phyloP scores from a whole-genome alignment of 495 filamentous ascomycete genomes.

The Pyronema omphalodes region DNA sequence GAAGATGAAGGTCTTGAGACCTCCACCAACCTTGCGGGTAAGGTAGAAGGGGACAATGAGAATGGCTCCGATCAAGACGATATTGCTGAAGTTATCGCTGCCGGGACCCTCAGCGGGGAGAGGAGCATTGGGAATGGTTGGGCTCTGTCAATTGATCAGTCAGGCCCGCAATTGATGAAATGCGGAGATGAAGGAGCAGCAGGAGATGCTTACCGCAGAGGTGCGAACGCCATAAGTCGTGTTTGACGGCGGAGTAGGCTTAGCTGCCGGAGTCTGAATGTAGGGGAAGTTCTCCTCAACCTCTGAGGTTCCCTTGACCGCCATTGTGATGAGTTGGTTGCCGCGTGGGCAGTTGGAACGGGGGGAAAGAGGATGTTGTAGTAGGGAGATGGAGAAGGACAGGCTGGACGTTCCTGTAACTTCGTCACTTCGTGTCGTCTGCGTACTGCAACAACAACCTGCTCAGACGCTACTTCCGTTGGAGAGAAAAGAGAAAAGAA shows the following conservation, averaged over 20 bases:
- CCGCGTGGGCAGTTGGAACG: slow-evolving; percentile 3
- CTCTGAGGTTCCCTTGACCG: slow-evolving; percentile 33
- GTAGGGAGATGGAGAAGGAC: slow-evolving; percentile 12
- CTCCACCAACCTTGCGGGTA: slow-evolving; percentile 49
- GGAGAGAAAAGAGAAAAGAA: background rate
- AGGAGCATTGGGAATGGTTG: slow-evolving; percentile 62
- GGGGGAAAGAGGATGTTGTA: slow-evolving; percentile 12
- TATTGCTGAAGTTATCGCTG: slow-evolving; percentile 51
- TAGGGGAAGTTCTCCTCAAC: slow-evolving; percentile 45
- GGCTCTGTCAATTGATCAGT: slow-evolving; percentile 34
- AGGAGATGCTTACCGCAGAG: slow-evolving; percentile 41
- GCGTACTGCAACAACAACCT: too few relatives aligned
- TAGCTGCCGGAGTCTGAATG: slow-evolving; percentile 54
- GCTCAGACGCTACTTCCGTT: background rate
- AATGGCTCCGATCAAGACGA: slow-evolving; percentile 39
- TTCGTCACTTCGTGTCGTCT: too few relatives aligned
- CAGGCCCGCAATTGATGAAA: slow-evolving; percentile 18
- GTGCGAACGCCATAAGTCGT: slow-evolving; percentile 56
- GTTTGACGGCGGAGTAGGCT: slow-evolving; percentile 33
- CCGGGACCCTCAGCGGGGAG: slow-evolving; percentile 60
- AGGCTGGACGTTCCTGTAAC: background rate
- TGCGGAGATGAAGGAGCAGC: slow-evolving; percentile 5
- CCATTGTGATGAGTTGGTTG: slow-evolving; percentile 6
- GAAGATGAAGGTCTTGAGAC: slow-evolving; percentile 53
- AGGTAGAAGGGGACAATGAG: slow-evolving; percentile 46